These are phyloP conservation scores for Fusarium sulawesiense DNA, from an alignment of 2,329 filamentous ascomycete genomes.

Conservation along the genomic window DNA sequence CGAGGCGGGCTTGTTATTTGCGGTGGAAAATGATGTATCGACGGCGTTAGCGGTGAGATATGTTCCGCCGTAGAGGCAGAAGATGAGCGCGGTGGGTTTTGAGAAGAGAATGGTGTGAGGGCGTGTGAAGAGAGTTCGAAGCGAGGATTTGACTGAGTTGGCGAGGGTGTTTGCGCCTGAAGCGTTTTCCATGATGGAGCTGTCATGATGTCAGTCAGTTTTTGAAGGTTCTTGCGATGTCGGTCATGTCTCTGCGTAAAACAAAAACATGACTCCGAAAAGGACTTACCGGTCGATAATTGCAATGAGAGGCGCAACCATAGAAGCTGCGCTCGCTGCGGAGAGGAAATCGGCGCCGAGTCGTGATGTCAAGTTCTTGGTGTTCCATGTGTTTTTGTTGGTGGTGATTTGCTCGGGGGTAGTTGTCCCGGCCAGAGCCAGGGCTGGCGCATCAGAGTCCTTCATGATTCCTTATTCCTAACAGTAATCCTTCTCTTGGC, in stretches of 20 bases:
- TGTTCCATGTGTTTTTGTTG: conserved; percentile 71
- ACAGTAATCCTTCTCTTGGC: neutral
- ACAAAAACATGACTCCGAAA: too few species aligned
- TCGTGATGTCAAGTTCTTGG: conserved; percentile 74
- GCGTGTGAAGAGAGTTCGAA: conserved; percentile 65
- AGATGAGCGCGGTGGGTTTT: conserved; percentile 76
- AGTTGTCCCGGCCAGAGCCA: conserved; percentile 40
- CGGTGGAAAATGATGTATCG: conserved; percentile 80
- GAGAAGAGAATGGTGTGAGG: conserved; percentile 72
- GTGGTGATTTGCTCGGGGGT: conserved; percentile 26
- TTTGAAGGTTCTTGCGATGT: conserved; percentile 11
- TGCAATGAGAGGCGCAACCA: conserved; percentile 86
- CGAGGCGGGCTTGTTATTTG: conserved; percentile 66
- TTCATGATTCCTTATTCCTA: conserved; percentile 14
- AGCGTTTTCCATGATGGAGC: conserved; percentile 85
- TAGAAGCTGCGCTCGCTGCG: conserved; percentile 75
- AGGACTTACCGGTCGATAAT: conserved; percentile 92
- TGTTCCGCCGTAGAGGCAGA: conserved; percentile 85
- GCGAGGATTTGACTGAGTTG: conserved; percentile 68
- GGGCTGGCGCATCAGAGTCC: conserved; percentile 25
- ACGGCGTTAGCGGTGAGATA: conserved; percentile 90
- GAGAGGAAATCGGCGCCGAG: conserved; percentile 75
- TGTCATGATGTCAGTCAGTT: conserved; percentile 49
- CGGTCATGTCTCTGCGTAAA: neutral
- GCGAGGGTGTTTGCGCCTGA: conserved; percentile 72